A percentile compares a stretch with the other conserved stretches of the same genome.
phyloP scores from a whole-genome alignment of 495 filamentous ascomycete species.

The Aspergillus indologenus region DNA sequence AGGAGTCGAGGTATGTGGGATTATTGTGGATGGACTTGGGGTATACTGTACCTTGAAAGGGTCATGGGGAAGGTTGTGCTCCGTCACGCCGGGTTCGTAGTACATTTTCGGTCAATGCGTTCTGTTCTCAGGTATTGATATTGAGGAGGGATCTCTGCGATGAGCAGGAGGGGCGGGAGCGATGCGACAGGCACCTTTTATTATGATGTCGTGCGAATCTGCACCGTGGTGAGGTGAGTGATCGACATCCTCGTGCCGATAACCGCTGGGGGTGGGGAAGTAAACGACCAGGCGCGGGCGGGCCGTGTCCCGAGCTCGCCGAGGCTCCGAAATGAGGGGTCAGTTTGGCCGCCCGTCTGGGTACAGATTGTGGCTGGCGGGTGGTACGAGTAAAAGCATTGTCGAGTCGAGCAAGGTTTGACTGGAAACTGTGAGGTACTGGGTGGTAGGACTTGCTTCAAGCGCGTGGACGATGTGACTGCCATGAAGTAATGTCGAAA shows the following conservation, averaged over 20 bases:
- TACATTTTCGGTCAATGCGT: conserved; percentile 27
- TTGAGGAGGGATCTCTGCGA: too few relatives aligned
- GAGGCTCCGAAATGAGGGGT: neutral
- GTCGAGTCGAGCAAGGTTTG: too few relatives aligned
- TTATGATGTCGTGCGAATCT: neutral
- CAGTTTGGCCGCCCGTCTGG: neutral
- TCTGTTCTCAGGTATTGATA: too few relatives aligned
- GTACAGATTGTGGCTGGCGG: neutral
- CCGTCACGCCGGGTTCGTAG: conserved; percentile 34
- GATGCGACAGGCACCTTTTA: too few relatives aligned
- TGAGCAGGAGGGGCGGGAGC: too few relatives aligned
- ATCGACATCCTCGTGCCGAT: neutral
- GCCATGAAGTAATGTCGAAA: too few relatives aligned
- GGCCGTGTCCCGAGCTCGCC: neutral
- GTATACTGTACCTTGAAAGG: conserved; percentile 37
- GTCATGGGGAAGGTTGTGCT: conserved; percentile 39
- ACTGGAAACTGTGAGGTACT: too few relatives aligned
- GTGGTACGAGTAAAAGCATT: too few relatives aligned
- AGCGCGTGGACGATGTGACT: too few relatives aligned
- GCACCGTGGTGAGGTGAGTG: neutral
- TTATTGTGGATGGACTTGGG: neutral
- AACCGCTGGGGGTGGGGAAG: neutral
- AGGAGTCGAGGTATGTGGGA: neutral
- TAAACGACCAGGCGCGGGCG: too few relatives aligned
- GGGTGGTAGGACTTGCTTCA: too few relatives aligned